A percentile compares a stretch with the other conserved stretches of the same genome.
Conservation (phyloP, 257 asterid species). For the Nicotiana obtusifolia region DNA sequence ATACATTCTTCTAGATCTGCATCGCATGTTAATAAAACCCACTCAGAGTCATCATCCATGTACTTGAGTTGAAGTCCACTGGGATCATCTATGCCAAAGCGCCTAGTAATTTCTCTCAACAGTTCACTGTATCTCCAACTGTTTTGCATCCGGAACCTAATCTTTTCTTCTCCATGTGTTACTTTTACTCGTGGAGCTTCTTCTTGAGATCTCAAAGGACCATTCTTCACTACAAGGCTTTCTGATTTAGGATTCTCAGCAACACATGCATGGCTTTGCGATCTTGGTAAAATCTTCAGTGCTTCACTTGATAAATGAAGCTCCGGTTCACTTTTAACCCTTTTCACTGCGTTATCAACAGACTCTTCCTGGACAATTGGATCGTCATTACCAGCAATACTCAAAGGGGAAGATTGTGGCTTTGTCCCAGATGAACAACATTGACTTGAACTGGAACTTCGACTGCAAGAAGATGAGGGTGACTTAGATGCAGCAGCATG, state of each 20-base stretch:
- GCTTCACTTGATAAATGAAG: slow-evolving; percentile 41
- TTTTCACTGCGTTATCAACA: slow-evolving; percentile 24
- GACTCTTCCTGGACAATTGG: slow-evolving; percentile 30
- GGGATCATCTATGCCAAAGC: slow-evolving; percentile 54
- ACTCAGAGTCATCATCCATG: slow-evolving; percentile 84
- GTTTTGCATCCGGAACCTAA: slow-evolving; percentile 63
- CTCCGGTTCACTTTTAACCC: slow-evolving; percentile 54
- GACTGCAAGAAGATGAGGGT: slow-evolving; percentile 68
- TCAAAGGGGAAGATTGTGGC: slow-evolving; percentile 18
- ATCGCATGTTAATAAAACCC: slow-evolving; percentile 82
- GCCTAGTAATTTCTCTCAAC: slow-evolving; percentile 43
- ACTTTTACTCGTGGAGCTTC: slow-evolving; percentile 58
- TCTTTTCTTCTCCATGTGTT: slow-evolving; percentile 64
- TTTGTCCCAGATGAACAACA: slow-evolving; percentile 52
- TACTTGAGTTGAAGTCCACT: slow-evolving; percentile 57
- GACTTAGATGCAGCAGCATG: slow-evolving; percentile 38
- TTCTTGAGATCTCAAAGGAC: slow-evolving; percentile 18
- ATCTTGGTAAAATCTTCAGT: slow-evolving; percentile 39
- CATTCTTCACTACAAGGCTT: slow-evolving; percentile 12
- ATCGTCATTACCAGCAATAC: slow-evolving; percentile 20
- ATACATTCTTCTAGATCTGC: slow-evolving; percentile 88
- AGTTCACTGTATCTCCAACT: slow-evolving; percentile 60
- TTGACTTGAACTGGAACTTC: slow-evolving; percentile 64
- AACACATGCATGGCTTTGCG: slow-evolving; percentile 41
- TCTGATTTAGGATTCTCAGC: slow-evolving; percentile 28